A percentile compares a stretch with the other conserved stretches of the same genome.
phyloP scores from a whole-genome alignment of 2,329 filamentous ascomycete genomes.

The Claviceps digitariae region DNA sequence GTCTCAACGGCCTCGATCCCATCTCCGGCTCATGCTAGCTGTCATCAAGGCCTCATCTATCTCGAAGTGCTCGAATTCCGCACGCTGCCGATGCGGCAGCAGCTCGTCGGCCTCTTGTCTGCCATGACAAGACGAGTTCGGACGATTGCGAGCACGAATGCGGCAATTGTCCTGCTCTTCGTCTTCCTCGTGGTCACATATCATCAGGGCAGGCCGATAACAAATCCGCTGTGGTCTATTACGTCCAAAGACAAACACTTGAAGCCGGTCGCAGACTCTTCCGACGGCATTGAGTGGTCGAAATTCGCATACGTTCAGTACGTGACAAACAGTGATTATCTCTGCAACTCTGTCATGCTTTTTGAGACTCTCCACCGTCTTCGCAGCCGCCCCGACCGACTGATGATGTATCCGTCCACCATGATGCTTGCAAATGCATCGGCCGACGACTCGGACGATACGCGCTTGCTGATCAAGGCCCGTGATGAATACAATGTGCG shows the following conservation, averaged over 20 bases:
- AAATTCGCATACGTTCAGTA: constrained; percentile 36
- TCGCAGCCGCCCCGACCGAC: constrained; percentile 27
- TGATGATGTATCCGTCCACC: constrained; percentile 31
- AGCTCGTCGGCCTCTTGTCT: not conserved
- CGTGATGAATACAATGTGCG: constrained; percentile 31
- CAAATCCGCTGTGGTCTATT: not conserved
- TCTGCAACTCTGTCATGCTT: constrained; percentile 38
- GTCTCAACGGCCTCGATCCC: not conserved
- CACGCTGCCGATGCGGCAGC: not conserved
- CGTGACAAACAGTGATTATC: constrained; percentile 30
- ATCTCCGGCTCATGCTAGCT: not conserved
- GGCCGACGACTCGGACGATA: constrained; percentile 16
- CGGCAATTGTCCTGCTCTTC: not conserved
- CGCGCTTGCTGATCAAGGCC: constrained; percentile 25
- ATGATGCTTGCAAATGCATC: constrained; percentile 21
- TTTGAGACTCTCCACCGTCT: constrained; percentile 30
- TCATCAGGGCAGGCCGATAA: not conserved
- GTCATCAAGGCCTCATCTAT: not conserved
- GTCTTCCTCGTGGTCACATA: not conserved
- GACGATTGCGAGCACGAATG: not conserved
- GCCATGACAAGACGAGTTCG: not conserved
- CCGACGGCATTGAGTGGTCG: constrained; percentile 24
- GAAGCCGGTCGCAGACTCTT: no score
- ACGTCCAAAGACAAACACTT: not conserved
- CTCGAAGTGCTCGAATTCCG: not conserved